Base-by-base conservation (phyloP, 495 filamentous ascomycete genomes). In the Cetradonia linearis region DNA sequence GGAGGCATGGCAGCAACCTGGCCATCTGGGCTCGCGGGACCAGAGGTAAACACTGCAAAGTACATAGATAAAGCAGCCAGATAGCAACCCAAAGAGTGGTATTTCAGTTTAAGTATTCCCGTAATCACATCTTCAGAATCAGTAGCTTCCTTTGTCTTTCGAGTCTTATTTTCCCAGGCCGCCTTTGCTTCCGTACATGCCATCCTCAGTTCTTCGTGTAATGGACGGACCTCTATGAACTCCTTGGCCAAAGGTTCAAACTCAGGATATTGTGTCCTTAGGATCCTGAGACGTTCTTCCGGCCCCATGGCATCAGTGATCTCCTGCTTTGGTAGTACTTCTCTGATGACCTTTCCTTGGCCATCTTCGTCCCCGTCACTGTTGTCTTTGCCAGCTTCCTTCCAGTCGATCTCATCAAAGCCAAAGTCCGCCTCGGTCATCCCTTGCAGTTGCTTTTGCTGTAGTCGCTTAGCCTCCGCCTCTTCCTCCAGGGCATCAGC, bases 401-500 rank as follows among this genome's bases (percentile, higher is more conserved):
- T 64, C 93, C 92, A 96, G 58, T 92, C 89, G 42, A 80, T 78
- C 69, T 94, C 88, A 63, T 96, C 89, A 58, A 96, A 94, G 1
- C 88, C 84, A 67, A 95, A 97, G 69, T 98, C 94, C 44, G 84
- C 87, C 67, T 93, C 91, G 18, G 83, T 78, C 85, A 96, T 88
- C 61, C 84, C 83, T 65, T 87, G 76, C 50, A 96, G 70, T 65
- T 89, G 91, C 79, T 94, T 96, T 68, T 88, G 81, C 72, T 97
- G 93, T 31, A 97, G 70, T 49, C 91, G 76, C 66, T 83, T 82
- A 28, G 92, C 93, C 67, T 97, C 93, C 8, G 81, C 80, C 70
- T 97, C 94, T 76, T 98, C 93, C 65, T 91, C 91, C 59, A 93
- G 70, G 1, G 92, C 91, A 77, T 95, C 92, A 56, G 84, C 83